These are phyloP conservation scores for Anthostomella pinea DNA, from an alignment of 2,329 filamentous ascomycete genomes.

Conservation along the genomic window DNA sequence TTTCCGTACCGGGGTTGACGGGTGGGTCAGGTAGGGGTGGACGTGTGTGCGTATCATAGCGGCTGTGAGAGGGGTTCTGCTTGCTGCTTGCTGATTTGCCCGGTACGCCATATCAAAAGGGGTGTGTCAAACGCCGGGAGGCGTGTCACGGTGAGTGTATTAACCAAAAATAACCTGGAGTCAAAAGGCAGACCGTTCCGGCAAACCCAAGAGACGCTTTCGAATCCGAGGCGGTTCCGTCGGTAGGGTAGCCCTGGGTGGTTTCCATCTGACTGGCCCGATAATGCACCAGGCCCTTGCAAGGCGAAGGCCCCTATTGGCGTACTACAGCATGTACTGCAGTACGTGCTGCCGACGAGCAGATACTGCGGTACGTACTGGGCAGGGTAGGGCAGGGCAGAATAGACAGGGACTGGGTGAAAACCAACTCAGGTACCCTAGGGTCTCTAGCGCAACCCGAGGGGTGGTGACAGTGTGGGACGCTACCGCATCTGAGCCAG, in stretches of 20 bases:
- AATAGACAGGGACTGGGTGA: too few relatives aligned
- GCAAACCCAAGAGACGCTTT: conserved; percentile 30
- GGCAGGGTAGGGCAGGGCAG: too few relatives aligned
- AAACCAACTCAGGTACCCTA: too few relatives aligned
- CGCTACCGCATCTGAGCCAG: not conserved
- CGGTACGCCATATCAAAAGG: not conserved
- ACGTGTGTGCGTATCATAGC: conserved; percentile 21
- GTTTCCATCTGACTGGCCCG: conserved; percentile 23
- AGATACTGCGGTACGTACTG: too few relatives aligned
- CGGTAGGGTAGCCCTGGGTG: conserved; percentile 30
- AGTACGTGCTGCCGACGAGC: conserved; percentile 1
- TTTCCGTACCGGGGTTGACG: conserved; percentile 21
- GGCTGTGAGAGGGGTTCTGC: conserved; percentile 13
- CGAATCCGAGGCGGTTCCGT: conserved; percentile 31
- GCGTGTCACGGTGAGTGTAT: conserved; percentile 9
- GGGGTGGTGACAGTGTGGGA: not conserved
- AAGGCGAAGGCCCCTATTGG: conserved; percentile 5
- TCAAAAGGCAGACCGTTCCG: conserved; percentile 25
- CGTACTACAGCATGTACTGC: too few relatives aligned
- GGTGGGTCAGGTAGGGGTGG: conserved; percentile 6
- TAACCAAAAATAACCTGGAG: conserved; percentile 21
- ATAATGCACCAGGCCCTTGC: conserved; percentile 19
- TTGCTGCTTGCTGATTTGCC: conserved; percentile 19
- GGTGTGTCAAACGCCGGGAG: conserved; percentile 3
- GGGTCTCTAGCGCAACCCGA: too few relatives aligned